phyloP scores from a whole-genome alignment of 1,284 basidiomycete genomes.

The Pascua sp. region DNA sequence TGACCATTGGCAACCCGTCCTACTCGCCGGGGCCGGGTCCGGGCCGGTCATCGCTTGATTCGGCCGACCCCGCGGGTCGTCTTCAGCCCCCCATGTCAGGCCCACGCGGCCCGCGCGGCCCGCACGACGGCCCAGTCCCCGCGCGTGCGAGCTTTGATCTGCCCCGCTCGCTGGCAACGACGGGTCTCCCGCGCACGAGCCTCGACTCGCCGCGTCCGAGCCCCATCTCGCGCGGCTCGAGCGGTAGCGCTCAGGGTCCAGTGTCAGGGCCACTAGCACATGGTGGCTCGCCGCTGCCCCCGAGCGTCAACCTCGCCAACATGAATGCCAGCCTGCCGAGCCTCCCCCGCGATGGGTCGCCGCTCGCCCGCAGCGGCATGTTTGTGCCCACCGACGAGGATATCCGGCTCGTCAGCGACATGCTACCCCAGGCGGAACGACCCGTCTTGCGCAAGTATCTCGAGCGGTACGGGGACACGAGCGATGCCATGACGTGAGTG shows the following conservation, averaged over 20 bases:
- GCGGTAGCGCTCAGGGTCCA: neutral
- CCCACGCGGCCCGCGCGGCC: conserved; percentile 8
- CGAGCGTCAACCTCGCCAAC: too few relatives aligned
- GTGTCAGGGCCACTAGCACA: neutral
- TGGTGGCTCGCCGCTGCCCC: too few relatives aligned
- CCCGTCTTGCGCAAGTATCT: conserved; percentile 68
- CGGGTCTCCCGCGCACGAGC: conserved; percentile 4
- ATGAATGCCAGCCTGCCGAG: too few relatives aligned
- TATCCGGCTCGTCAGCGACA: conserved; percentile 64
- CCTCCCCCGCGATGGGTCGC: conserved; percentile 1
- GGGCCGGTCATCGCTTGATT: neutral
- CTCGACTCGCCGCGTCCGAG: neutral
- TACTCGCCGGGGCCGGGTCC: neutral
- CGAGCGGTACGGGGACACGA: conserved; percentile 65
- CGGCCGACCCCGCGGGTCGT: conserved; percentile 1
- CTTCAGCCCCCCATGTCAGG: conserved; percentile 3
- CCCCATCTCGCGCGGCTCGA: neutral
- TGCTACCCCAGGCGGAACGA: conserved; percentile 72
- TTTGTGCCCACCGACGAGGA: conserved; percentile 27
- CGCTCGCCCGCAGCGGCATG: conserved; percentile 5
- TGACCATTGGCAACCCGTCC: conserved; percentile 1
- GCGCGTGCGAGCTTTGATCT: conserved; percentile 7
- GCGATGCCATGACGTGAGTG: conserved; percentile 65
- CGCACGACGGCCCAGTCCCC: neutral
- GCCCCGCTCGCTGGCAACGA: neutral